These are phyloP conservation scores for Arabis alpina DNA, from an alignment of 345 rosid species.

Conservation along the genomic window DNA sequence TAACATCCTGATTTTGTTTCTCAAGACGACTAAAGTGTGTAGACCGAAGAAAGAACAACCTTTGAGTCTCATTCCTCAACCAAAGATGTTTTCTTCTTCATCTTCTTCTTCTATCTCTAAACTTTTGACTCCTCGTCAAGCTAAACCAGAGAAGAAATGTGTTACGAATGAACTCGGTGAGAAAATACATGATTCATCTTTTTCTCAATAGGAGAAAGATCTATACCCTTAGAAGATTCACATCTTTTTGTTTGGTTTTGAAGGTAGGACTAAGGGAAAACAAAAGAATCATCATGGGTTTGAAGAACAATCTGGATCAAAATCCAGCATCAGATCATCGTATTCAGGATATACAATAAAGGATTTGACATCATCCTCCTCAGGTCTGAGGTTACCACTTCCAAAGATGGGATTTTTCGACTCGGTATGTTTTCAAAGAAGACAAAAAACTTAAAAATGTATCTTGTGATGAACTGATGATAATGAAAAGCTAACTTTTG, in stretches of 20 bases:
- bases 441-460: background rate
- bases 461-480: background rate
- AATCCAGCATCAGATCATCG: conserved; percentile 23
- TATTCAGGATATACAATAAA: conserved; percentile 9
- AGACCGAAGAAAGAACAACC: conserved; percentile 23
- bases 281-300: conserved; percentile 2
- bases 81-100: conserved; percentile 10
- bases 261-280: conserved; percentile 24
- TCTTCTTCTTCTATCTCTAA: conserved; percentile 15
- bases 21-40: conserved; percentile 20
- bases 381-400: conserved; percentile 36
- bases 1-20: background rate
- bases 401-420: conserved; percentile 40
- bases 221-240: background rate
- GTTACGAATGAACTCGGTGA: conserved; percentile 32
- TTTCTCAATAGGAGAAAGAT: background rate
- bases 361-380: conserved; percentile 29
- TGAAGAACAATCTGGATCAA: conserved; percentile 38
- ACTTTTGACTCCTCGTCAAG: conserved; percentile 30
- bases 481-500: conserved; percentile 13
- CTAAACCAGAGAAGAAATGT: conserved; percentile 26
- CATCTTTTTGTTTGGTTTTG: background rate
- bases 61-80: conserved; percentile 34
- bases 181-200: conserved; percentile 7
- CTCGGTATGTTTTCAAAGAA: conserved; percentile 30